These are phyloP conservation scores for Craspedostauros australis DNA, from an alignment of 108 stramenopile genomes.

Conservation along the genomic window DNA sequence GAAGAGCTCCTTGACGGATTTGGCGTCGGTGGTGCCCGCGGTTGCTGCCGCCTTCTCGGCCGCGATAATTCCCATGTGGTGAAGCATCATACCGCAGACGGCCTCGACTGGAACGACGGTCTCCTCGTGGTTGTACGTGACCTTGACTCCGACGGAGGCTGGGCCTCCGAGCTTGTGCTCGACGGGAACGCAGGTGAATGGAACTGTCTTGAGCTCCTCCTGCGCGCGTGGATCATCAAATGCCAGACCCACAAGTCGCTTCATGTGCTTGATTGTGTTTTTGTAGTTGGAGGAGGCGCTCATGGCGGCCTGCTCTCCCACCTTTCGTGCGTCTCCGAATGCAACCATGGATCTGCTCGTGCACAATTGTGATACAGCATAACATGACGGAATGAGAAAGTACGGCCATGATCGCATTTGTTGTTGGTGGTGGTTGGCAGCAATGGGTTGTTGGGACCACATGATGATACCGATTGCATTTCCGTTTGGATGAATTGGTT, in stretches of 20 bases:
- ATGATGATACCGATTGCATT: too few species aligned
- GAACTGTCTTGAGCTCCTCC: constrained; percentile 63
- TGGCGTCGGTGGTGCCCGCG: constrained; percentile 16
- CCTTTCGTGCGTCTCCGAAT: constrained; percentile 61
- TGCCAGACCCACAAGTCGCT: constrained; percentile 88
- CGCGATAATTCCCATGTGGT: constrained; percentile 83
- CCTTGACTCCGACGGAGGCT: constrained; percentile 65
- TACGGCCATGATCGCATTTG: too few species aligned
- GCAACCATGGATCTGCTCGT: constrained; percentile 60
- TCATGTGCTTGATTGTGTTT: constrained; percentile 87
- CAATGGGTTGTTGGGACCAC: too few species aligned
- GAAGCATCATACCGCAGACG: constrained; percentile 88
- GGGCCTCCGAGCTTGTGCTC: constrained; percentile 45
- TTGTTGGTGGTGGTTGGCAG: too few species aligned
- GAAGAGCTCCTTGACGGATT: constrained; percentile 30
- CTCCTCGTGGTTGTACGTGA: constrained; percentile 49
- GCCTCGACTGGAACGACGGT: constrained; percentile 76
- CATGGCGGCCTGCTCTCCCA: constrained; percentile 69
- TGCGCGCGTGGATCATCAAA: constrained; percentile 89
- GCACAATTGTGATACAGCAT: not conserved
- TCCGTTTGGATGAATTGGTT: too few species aligned
- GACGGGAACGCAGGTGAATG: constrained; percentile 70
- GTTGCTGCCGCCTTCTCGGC: constrained; percentile 62
- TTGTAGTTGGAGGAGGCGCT: constrained; percentile 86
- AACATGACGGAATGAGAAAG: not conserved